Conservation (phyloP, 306 rosid species). For the Cicer bijugum region DNA sequence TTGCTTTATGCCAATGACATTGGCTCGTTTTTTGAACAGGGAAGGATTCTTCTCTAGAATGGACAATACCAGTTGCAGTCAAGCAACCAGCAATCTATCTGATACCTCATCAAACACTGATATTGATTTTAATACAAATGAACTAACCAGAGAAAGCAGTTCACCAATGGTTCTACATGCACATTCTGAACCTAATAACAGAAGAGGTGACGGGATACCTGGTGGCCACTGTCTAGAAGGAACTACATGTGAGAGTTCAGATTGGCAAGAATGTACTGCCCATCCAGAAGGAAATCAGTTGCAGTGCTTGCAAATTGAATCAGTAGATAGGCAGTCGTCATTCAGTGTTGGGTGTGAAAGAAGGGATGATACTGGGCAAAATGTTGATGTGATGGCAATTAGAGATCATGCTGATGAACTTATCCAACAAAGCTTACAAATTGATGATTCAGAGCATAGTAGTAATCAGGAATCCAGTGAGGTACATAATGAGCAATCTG, state of each 20-base stretch:
- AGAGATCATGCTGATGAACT: slow-evolving; percentile 43
- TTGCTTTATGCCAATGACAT: slow-evolving; percentile 26
- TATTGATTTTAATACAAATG: slow-evolving; percentile 48
- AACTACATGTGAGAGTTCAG: slow-evolving; percentile 48
- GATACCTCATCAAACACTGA: slow-evolving; percentile 57
- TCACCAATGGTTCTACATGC: slow-evolving; percentile 50
- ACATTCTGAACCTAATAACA: slow-evolving; percentile 44
- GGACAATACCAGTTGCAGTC: slow-evolving; percentile 64
- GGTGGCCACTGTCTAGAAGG: slow-evolving; percentile 49
- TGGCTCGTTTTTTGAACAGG: slow-evolving; percentile 57
- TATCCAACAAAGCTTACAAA: slow-evolving; percentile 46
- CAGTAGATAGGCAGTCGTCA: slow-evolving; percentile 46
- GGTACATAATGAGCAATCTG: slow-evolving; percentile 49
- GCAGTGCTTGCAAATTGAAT: slow-evolving; percentile 50
- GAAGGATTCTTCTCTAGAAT: slow-evolving; percentile 74
- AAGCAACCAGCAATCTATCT: slow-evolving; percentile 56
- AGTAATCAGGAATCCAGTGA: slow-evolving; percentile 49
- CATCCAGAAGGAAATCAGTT: slow-evolving; percentile 52
- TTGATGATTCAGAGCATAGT: slow-evolving; percentile 47
- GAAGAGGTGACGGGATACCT: slow-evolving; percentile 47
- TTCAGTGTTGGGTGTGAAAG: slow-evolving; percentile 42
- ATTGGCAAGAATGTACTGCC: slow-evolving; percentile 46
- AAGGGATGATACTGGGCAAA: slow-evolving; percentile 49
- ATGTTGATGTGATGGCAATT: slow-evolving; percentile 41
- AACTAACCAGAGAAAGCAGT: slow-evolving; percentile 52